These are phyloP conservation scores for Coniochaeta sp. DNA, from an alignment of 2,329 filamentous ascomycete species.

Conservation along the genomic window DNA sequence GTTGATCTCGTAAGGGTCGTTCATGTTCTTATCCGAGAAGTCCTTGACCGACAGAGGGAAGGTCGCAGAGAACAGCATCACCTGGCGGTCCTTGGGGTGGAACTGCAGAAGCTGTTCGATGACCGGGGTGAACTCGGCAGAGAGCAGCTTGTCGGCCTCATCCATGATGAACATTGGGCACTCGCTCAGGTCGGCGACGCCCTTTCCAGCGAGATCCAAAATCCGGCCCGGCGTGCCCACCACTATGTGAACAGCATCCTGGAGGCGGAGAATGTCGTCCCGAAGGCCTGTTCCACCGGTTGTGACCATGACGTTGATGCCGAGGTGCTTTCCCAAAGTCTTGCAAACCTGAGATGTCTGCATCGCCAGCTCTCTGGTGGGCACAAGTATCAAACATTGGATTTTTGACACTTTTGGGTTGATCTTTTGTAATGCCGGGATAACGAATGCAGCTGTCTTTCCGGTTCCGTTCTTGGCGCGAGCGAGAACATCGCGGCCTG, in stretches of 20 bases:
- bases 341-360: slow-evolving; percentile 99
- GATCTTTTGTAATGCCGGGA: slow-evolving; percentile 89
- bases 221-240: slow-evolving; percentile 96
- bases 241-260: slow-evolving; percentile 93
- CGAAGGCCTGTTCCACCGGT: slow-evolving; percentile 92
- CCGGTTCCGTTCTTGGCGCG: slow-evolving; percentile 98
- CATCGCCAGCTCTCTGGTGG: slow-evolving; percentile 91
- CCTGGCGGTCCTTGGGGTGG: slow-evolving; percentile 93
- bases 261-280: slow-evolving; percentile 92
- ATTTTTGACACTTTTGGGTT: slow-evolving; percentile 96
- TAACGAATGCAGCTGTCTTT: slow-evolving; percentile 97
- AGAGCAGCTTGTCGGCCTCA: slow-evolving; percentile 95
- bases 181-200: slow-evolving; percentile 89
- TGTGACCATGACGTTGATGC: slow-evolving; percentile 98
- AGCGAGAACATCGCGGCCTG: slow-evolving; percentile 89
- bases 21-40: slow-evolving; percentile 98
- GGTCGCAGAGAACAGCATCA: slow-evolving; percentile 98
- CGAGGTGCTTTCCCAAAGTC: slow-evolving; percentile 92
- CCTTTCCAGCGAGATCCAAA: slow-evolving; percentile 91
- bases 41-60: slow-evolving; percentile 96
- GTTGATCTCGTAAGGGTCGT: slow-evolving; percentile 94
- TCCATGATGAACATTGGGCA: slow-evolving; percentile 99
- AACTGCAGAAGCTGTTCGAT: slow-evolving; percentile 94
- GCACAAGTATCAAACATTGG: slow-evolving; percentile 92
- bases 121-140: slow-evolving; percentile 91